phyloP scores from a whole-genome alignment of 164 flowering plant species.

The Stephania japonica region DNA sequence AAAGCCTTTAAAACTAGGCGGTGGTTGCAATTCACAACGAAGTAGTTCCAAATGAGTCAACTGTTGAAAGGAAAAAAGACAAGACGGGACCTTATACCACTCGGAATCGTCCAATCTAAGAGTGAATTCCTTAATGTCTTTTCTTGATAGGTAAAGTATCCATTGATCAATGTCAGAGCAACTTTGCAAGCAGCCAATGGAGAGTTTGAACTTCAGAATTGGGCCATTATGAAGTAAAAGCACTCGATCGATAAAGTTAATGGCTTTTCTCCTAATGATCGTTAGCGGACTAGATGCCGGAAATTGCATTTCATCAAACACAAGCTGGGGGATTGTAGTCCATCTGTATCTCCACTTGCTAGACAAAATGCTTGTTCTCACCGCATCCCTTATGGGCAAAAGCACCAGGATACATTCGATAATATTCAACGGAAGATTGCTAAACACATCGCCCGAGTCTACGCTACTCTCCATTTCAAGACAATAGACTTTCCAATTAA shows the following conservation, averaged over 20 bases:
- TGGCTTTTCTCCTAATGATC: not conserved
- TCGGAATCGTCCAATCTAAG: constrained; percentile 1
- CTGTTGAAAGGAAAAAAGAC: constrained; percentile 43
- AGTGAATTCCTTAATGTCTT: constrained; percentile 3
- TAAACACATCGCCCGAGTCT: not conserved
- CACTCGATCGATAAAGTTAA: constrained; percentile 9
- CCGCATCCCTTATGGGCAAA: constrained; percentile 10
- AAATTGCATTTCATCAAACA: not conserved
- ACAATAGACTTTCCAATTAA: not conserved
- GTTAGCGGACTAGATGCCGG: not conserved
- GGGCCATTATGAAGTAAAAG: constrained; percentile 13
- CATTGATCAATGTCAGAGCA: constrained; percentile 12
- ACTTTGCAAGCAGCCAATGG: not conserved
- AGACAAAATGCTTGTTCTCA: constrained; percentile 6
- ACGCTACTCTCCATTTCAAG: not conserved
- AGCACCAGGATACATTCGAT: not conserved
- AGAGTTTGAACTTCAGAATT: constrained; percentile 9
- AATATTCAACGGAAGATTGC: not conserved
- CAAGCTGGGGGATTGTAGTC: constrained; percentile 11
- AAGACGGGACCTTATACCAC: constrained; percentile 9
- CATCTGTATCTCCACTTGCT: constrained; percentile 3
- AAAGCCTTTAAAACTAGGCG: constrained; percentile 57
- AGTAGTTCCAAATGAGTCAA: constrained; percentile 52
- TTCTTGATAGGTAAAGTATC: constrained; percentile 1
- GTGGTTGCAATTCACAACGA: constrained; percentile 51